Base-by-base conservation (phyloP, 2,329 filamentous ascomycete species). In the Paraphoma chrysanthemicola region DNA sequence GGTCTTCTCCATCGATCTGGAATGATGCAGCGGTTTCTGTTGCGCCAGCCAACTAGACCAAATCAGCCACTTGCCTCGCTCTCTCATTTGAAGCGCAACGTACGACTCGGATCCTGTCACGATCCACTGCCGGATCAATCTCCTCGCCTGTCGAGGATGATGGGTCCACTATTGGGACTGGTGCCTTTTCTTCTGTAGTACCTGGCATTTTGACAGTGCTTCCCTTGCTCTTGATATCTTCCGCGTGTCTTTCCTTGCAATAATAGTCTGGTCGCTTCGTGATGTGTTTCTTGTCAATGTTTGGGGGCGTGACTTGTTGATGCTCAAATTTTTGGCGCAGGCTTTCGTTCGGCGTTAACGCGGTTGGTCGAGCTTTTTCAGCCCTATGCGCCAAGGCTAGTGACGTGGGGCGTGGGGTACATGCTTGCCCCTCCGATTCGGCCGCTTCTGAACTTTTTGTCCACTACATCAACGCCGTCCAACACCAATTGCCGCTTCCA, bases 1-100 rank as follows among this genome's bases (percentile, higher is more conserved):
- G 95, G 43, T 96, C 93, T 80, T 99, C 95, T 44, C 92, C 89
- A 57, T 91, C 87, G 70, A 99, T 96, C 75, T 98, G 92, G 75
- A 98, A 99, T 14, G 93, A 97, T 30, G 95, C 95, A 4, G 93
- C 93, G 8, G 90, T 94, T 48, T 94, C 90, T 14, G 79, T 90
- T 53, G 91, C 91, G 46, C 93, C 93, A 36, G 92, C 90, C 29
- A 97, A 82, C 94, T 97, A 23, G 16, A 16, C 12, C 10, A 17
- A 3, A 54, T 6, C 30, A 14, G n/a, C 9, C 11, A 23, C 61
- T 33, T 62, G 53, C 47, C 7, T n/a, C 38, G 1, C 12, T 36
- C 44, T 16, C 4, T 23, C 12, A 10, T 6, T 23, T 3, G 2
- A 6, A 36, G 10, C 9, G 7, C 6, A 3, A 70, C 77, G 46